Evolutionary conservation across 2,329 filamentous ascomycete species (phyloP).

Genomic region (Fusarium liriodendri): DNA sequence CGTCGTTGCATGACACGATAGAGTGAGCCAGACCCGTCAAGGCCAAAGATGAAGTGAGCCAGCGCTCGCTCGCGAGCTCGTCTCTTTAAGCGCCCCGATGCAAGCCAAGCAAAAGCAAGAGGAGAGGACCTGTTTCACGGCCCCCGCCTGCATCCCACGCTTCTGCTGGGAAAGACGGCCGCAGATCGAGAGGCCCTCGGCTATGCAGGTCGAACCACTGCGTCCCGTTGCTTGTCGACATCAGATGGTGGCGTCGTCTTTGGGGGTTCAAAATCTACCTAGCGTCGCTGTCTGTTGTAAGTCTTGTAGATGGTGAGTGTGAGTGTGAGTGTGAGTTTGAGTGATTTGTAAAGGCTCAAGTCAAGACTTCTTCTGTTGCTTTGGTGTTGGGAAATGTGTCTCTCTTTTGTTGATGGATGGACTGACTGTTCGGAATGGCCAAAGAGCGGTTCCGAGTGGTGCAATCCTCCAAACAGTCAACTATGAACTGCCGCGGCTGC

Average conservation of each 20-base stretch:
- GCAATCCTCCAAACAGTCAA: neutral
- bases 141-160: constrained; percentile 45
- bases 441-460: neutral
- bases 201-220: constrained; percentile 52
- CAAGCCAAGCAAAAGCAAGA: constrained; percentile 38
- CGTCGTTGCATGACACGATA: constrained; percentile 16
- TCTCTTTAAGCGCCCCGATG: constrained; percentile 45
- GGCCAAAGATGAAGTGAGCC: constrained; percentile 8
- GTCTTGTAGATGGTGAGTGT: neutral
- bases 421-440: constrained; percentile 4
- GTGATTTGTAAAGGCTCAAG: neutral
- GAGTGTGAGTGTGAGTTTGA: neutral
- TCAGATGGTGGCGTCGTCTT: constrained; percentile 39
- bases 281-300: neutral
- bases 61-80: constrained; percentile 3
- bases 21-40: constrained; percentile 21
- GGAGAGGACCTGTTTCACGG: constrained; percentile 39
- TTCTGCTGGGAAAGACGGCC: constrained; percentile 48
- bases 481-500: constrained; percentile 14
- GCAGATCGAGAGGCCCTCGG: constrained; percentile 53
- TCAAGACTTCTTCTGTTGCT: neutral
- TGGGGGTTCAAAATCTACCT: neutral
- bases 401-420: constrained; percentile 10
- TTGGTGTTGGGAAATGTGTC: constrained; percentile 20
- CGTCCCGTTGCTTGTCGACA: constrained; percentile 34